A percentile compares a stretch with the other conserved stretches of the same genome.
phyloP scores from a whole-genome alignment of 108 stramenopile genomes.

The Bacterosira constricta region DNA sequence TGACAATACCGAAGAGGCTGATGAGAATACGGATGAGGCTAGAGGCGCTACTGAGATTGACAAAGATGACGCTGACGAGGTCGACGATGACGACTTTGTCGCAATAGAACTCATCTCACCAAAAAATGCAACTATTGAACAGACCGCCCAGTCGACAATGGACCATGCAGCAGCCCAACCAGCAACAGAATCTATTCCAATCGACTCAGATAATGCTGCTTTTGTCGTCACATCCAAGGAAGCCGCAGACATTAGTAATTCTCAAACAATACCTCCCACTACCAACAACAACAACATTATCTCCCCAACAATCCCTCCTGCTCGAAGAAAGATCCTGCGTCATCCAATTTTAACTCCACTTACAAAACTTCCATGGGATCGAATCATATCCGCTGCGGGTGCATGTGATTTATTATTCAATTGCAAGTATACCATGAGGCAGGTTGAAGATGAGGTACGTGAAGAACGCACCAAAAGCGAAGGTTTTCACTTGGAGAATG shows the following conservation, averaged over 20 bases:
- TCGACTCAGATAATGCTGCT: neutral
- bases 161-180: neutral
- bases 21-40: too few relatives aligned
- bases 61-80: neutral
- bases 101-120: slow-evolving; percentile 21
- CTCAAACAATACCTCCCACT: neutral
- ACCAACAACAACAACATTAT: neutral
- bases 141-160: neutral
- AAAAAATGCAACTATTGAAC: neutral
- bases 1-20: too few relatives aligned
- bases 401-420: slow-evolving; percentile 48
- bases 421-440: slow-evolving; percentile 50
- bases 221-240: neutral
- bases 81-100: slow-evolving; percentile 19
- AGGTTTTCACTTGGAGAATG: neutral
- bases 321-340: neutral
- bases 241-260: neutral
- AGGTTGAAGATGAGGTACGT: slow-evolving; percentile 56
- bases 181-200: neutral
- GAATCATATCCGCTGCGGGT: slow-evolving; percentile 21
- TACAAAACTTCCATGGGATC: slow-evolving; percentile 45
- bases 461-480: neutral
- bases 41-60: too few relatives aligned
- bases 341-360: slow-evolving; percentile 42
- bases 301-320: neutral